phyloP scores from a whole-genome alignment of 768 basidiomycete species.

The Multifurca ochricompacta region DNA sequence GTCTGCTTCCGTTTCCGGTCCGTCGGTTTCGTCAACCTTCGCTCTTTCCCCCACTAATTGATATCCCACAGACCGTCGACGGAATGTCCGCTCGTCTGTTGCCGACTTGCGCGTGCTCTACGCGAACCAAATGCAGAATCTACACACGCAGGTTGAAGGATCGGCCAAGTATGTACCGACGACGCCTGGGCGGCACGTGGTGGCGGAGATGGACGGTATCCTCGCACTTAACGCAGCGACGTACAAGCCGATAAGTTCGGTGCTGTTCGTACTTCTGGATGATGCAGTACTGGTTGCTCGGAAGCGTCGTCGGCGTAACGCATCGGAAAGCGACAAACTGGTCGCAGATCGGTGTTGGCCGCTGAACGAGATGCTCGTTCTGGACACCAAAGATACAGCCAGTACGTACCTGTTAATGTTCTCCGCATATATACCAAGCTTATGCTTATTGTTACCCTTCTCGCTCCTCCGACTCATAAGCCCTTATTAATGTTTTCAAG shows the following conservation, averaged over 20 bases:
- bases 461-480: no score
- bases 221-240: constrained; percentile 87
- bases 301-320: constrained; percentile 56
- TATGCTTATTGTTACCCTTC: background rate
- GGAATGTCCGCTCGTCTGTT: constrained; percentile 80
- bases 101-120: constrained; percentile 92
- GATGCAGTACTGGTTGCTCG: constrained; percentile 87
- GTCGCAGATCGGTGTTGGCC: constrained; percentile 94
- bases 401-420: constrained; percentile 37
- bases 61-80: constrained; percentile 38
- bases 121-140: constrained; percentile 85
- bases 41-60: constrained; percentile 7
- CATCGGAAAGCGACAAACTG: constrained; percentile 58
- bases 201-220: constrained; percentile 78
- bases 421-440: background rate
- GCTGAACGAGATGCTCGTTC: constrained; percentile 86
- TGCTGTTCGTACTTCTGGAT: constrained; percentile 85
- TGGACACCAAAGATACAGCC: constrained; percentile 93
- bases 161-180: constrained; percentile 92
- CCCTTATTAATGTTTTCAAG: constrained; percentile 95
- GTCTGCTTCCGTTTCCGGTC: constrained; percentile 55
- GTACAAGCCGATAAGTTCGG: constrained; percentile 82
- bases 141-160: constrained; percentile 88
- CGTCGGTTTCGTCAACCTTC: constrained; percentile 7
- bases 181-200: constrained; percentile 84